Conservation (phyloP, 2,329 filamentous ascomycete species). For the Ophiostoma ulmi region DNA sequence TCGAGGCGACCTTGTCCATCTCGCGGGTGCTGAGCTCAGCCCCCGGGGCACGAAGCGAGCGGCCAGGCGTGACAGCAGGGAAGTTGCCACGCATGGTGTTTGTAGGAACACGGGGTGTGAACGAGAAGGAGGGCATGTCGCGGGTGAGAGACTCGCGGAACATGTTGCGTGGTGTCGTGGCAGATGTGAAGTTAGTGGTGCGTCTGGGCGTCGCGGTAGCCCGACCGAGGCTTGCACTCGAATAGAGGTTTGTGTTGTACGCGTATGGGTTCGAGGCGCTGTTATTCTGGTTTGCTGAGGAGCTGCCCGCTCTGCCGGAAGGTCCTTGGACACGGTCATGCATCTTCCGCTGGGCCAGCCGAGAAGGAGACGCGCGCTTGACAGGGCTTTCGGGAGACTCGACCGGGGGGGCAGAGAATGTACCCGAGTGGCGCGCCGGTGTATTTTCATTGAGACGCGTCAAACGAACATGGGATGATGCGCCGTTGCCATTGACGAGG, state of each 20-base stretch:
- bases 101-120: constrained; percentile 44
- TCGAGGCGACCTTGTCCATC: constrained; percentile 46
- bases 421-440: constrained; percentile 24
- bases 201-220: constrained; percentile 27
- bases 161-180: constrained; percentile 34
- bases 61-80: constrained; percentile 43
- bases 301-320: constrained; percentile 31
- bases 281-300: neutral
- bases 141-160: constrained; percentile 34
- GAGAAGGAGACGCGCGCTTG: constrained; percentile 34
- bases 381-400: constrained; percentile 33
- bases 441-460: constrained; percentile 19
- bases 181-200: constrained; percentile 33
- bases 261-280: constrained; percentile 5
- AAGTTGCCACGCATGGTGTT: constrained; percentile 47
- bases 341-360: constrained; percentile 36
- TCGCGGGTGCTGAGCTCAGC: constrained; percentile 46
- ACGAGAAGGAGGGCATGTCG: constrained; percentile 33
- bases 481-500: constrained; percentile 7
- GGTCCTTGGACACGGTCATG: constrained; percentile 35
- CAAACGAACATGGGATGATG: constrained; percentile 14
- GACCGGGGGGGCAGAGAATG: constrained; percentile 27
- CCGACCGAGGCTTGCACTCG: constrained; percentile 15
- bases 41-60: constrained; percentile 41
- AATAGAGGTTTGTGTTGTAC: constrained; percentile 14